Base-by-base conservation (phyloP, 768 basidiomycete genomes). In the Pisolithus albus region DNA sequence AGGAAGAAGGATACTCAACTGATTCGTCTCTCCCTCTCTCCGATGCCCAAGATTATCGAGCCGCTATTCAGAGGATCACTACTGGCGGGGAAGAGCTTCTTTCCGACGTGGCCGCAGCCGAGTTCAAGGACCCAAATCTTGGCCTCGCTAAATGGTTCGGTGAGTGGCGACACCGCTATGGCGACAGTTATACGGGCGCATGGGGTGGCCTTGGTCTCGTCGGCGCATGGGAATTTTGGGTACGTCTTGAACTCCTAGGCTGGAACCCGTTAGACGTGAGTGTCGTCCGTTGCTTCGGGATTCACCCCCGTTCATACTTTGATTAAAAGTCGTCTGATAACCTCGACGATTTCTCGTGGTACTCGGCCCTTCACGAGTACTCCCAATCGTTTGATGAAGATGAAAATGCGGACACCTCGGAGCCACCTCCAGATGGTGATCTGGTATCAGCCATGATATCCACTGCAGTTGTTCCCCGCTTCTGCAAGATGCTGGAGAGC, bases 151-250 rank as follows among this genome's bases (percentile, higher is more conserved):
- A 74, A 64, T 57, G 80, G 69, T 85, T 85, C 50, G 76, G 74
- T 1, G 75, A 73, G 52, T 97, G 94, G 94, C 74, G 92, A 49
- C 74, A 79, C 54, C 76, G 74, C 55, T 92, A 86, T 58, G 74
- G 73, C 5, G 93, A 97, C 55, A 91, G 79, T 53, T 97, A 95
- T 69, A 71, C 77, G 2, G 84, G 87, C 37, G 94, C 94, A 4
- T 97, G 89, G 75, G 93, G 93, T 44, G 89, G 92, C 4, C 72
- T 94, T 49, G 91, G 86, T 0, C 76, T 92, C 40, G 83, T 94
- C 1, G 84, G 84, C 46, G 88, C 89, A 45, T 95, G 92, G 92
- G 92, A 93, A 66, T 95, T 93, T 65, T 94, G 91, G 90, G 82
- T 82, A n/a, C 75, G 92, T 50, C 71, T 92, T 52, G 93, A 97